Conservation (phyloP, 73 alveolate genomes). For the Urostyla sp. region DNA sequence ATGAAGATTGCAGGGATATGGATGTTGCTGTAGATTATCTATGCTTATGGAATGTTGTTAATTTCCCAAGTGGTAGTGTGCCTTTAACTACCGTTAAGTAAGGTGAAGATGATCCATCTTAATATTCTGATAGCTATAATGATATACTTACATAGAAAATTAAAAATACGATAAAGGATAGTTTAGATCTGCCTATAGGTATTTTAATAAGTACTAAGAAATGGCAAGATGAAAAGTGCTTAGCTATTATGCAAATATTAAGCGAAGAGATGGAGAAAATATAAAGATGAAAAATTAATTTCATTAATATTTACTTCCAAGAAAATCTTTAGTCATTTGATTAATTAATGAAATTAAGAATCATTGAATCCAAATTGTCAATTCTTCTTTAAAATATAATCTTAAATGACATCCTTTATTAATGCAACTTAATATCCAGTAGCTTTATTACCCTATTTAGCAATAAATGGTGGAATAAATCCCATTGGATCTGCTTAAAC, state of each 20-base stretch:
- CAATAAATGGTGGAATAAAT: too few relatives aligned
- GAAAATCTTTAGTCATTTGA: too few relatives aligned
- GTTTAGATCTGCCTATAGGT: slow-evolving; percentile 57
- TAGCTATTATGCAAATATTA: slow-evolving; percentile 56
- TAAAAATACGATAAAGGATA: not conserved
- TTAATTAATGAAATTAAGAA: too few relatives aligned
- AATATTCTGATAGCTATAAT: not conserved
- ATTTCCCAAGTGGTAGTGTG: slow-evolving; percentile 17
- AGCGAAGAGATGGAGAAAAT: too few relatives aligned
- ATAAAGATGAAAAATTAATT: too few relatives aligned
- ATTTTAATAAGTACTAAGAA: slow-evolving; percentile 30
- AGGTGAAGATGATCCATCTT: slow-evolving; percentile 7
- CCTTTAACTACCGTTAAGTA: slow-evolving; percentile 40
- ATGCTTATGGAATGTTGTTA: slow-evolving; percentile 5
- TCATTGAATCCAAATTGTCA: too few relatives aligned
- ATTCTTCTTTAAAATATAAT: too few relatives aligned
- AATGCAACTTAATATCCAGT: too few relatives aligned
- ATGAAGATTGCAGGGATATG: not conserved
- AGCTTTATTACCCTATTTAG: too few relatives aligned
- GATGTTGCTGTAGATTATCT: not conserved
- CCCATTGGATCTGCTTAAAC: too few relatives aligned
- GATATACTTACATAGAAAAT: slow-evolving; percentile 16
- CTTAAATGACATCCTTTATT: too few relatives aligned
- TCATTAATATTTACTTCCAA: too few relatives aligned
- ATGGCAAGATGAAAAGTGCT: slow-evolving; percentile 55